These are phyloP conservation scores for Neofusicoccum kwambonambiense DNA, from an alignment of 2,329 filamentous ascomycete species.

Conservation along the genomic window DNA sequence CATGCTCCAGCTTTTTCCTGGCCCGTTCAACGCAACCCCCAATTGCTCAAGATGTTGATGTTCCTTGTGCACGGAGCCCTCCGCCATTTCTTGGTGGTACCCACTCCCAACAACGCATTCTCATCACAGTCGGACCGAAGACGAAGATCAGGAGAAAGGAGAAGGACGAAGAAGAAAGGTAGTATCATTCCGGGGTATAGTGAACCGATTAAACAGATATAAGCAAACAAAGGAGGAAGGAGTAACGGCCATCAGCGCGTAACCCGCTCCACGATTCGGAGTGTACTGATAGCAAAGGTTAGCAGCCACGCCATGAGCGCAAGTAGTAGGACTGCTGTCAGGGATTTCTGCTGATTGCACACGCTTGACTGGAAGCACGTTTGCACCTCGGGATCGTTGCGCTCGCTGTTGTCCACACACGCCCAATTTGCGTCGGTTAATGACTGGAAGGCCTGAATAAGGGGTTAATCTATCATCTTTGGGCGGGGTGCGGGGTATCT, in stretches of 20 bases:
- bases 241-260: background rate
- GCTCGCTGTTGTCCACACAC: conserved; percentile 31
- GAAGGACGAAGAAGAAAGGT: conserved; percentile 12
- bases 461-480: background rate
- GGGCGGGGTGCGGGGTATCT: background rate
- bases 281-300: conserved; percentile 77
- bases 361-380: conserved; percentile 43
- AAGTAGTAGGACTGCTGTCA: conserved; percentile 76
- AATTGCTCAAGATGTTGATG: background rate
- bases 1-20: background rate
- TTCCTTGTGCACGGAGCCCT: conserved; percentile 1
- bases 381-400: conserved; percentile 20
- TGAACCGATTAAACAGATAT: conserved; percentile 13
- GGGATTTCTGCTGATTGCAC: conserved; percentile 63
- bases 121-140: conserved; percentile 6
- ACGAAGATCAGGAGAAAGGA: conserved; percentile 9
- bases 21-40: background rate
- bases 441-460: conserved; percentile 68
- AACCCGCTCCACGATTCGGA: conserved; percentile 25
- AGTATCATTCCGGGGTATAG: conserved; percentile 15
- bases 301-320: conserved; percentile 85
- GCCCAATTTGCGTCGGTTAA: conserved; percentile 63
- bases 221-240: background rate
- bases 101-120: conserved; percentile 4
- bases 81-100: conserved; percentile 6